A percentile compares a stretch with the other conserved stretches of the same genome.
These are phyloP conservation scores for Phalaenopsis hybrid DNA, from an alignment of 116 monocot species.

Conservation along the genomic window DNA sequence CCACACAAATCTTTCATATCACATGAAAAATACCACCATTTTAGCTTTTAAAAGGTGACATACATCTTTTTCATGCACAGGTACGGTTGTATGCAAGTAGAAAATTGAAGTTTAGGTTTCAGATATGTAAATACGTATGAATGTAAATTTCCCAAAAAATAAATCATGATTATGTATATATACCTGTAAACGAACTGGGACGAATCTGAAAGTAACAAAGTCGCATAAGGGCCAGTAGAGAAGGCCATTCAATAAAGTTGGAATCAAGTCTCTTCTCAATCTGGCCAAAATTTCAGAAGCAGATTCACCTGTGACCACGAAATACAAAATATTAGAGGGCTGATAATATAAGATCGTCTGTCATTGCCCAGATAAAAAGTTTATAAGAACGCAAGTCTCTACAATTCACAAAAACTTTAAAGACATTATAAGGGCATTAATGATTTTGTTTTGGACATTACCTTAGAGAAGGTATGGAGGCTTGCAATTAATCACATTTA, in stretches of 20 bases:
- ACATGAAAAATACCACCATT: too few relatives aligned
- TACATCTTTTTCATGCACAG: too few relatives aligned
- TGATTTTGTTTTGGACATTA: background rate
- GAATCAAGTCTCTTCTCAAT: constrained; percentile 82
- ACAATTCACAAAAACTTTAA: too few relatives aligned
- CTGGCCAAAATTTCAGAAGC: constrained; percentile 61
- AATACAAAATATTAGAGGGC: background rate
- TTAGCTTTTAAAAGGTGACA: too few relatives aligned
- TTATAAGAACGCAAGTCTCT: too few relatives aligned
- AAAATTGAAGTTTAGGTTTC: too few relatives aligned
- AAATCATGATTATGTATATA: background rate
- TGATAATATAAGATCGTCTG: background rate
- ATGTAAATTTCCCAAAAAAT: too few relatives aligned
- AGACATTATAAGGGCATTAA: background rate
- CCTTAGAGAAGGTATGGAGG: background rate
- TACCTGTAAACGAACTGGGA: constrained; percentile 89
- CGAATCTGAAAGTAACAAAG: constrained; percentile 87
- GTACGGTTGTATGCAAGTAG: too few relatives aligned
- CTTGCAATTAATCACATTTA: background rate
- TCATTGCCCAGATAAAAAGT: background rate
- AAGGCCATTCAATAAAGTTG: constrained; percentile 62
- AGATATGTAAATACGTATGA: too few relatives aligned
- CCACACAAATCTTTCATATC: too few relatives aligned
- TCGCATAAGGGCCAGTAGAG: constrained; percentile 93
- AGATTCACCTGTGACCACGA: constrained; percentile 59